These are phyloP conservation scores for Coprinellus micaceus DNA, from an alignment of 768 basidiomycete species.

Conservation along the genomic window DNA sequence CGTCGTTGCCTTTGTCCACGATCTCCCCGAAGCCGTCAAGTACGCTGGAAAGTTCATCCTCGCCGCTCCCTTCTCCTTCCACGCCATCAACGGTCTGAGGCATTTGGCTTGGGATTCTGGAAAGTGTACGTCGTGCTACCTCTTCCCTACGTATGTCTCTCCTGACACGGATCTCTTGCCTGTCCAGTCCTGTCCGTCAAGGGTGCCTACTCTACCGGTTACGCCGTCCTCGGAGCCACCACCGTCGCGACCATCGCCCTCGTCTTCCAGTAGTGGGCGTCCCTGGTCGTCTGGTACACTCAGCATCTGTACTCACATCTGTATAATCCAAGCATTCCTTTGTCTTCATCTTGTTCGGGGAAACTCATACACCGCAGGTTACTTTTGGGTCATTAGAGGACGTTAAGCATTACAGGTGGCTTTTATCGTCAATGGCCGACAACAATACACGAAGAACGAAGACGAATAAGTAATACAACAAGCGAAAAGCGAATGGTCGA, in stretches of 20 bases:
- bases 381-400: neutral
- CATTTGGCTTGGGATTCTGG: constrained; percentile 89
- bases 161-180: neutral
- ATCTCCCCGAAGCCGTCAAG: constrained; percentile 75
- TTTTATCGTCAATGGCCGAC: neutral
- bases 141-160: neutral
- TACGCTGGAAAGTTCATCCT: constrained; percentile 72
- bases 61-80: constrained; percentile 87
- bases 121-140: constrained; percentile 62
- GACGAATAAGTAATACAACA: neutral
- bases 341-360: neutral
- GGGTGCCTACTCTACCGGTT: constrained; percentile 76
- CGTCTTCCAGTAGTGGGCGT: constrained; percentile 22
- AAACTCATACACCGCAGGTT: neutral
- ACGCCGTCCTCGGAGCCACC: constrained; percentile 78
- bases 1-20: constrained; percentile 66
- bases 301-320: neutral
- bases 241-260: constrained; percentile 72
- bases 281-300: neutral
- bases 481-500: neutral
- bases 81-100: constrained; percentile 84
- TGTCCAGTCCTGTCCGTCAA: constrained; percentile 72
- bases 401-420: neutral
- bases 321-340: constrained; percentile 1
- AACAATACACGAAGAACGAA: neutral